Base-by-base conservation (phyloP, 768 basidiomycete genomes). In the Lactarius tabidus region DNA sequence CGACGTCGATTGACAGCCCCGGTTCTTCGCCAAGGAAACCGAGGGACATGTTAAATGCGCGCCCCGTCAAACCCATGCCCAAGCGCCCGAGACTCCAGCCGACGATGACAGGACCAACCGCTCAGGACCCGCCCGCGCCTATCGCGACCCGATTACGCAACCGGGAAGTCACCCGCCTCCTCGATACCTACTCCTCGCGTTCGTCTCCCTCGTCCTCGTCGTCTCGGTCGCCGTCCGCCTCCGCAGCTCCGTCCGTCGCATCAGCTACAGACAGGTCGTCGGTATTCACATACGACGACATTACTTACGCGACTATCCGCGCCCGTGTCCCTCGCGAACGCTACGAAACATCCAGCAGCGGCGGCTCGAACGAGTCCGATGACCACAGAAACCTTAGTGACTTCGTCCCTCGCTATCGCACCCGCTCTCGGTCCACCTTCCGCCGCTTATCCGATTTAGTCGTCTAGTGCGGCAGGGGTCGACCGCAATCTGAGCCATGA, bases 51-150 rank as follows among this genome's bases (percentile, higher is more conserved):
- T 48, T 12, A 23, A 48, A 23, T 1, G 62, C 43, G 14, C 54
- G 45, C 18, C 51, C 31, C 17, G 33, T 64, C 51, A 59, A 54
- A 31, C 57, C 57, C 38, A 59, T 64, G 39, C 57, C 57, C 28
- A 64, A 59, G 51, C 63, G 51, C 38, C 18, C 20, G 15, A 59
- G 38, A 20, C 39, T 55, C 18, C 54, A 33, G 6, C 54, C 48
- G 4, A 48, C 45, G 48, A 51, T 18, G 18, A 31, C 33, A 60
- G 59, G 39, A 29, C 29, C 15, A 6, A 18, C 29, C 20, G 8
- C 54, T 55, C 54, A 35, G 18, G 7, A 6, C 12, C 54, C 31
- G 28, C 33, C 54, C 3, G 33, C 31, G 31, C 54, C 2, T 33
- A 23, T 18, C 8, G 18, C 54, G 9, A 20, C 15, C 18, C n/a